Base-by-base conservation (phyloP, 768 basidiomycete genomes). In the Suillus plorans region DNA sequence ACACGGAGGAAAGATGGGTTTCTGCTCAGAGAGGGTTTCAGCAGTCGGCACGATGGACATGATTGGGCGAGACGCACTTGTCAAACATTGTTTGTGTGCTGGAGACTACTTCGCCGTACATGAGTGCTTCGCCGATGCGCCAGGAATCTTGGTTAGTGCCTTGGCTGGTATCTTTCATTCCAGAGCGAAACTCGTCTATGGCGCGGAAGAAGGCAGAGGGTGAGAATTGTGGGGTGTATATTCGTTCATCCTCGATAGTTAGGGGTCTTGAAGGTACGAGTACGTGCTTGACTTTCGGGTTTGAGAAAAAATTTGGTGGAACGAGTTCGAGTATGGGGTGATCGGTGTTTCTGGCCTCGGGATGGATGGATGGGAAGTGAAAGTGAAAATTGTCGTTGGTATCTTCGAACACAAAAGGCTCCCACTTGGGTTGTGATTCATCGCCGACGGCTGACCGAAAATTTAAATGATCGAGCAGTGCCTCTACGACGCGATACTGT, bases 41-140 rank as follows among this genome's bases (percentile, higher is more conserved):
- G 39, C 10, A 12, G 25, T 45, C 20, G 16, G 55, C 37, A 12
- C 8, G 5, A 18, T 18, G 45, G 34, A 5, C 12, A 14, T 34
- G 22, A 36, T 34, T 34, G 16, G 36, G 34, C 36, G 31, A 42
- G 1, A 77, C 90, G 77, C 68, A 95, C 97, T 89, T 92, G 72
- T 97, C 94, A 5, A 99, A 81, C 85, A 98, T 86, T 2, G 94
- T 95, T 74, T 99, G 97, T 0, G 97, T 99, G 69, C 93, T 95
- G 2, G 94, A 94, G 13, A 99, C 91, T 0, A 88, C 87, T 74
- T 97, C 94, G 39, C 91, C 90, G 68, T 98, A 98, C 10, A 96
- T 69, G 36, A 98, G 72, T 44, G 86, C 83, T 65, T 96, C 94
- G 0, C 95, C 95, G 5, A 91, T 74, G 3, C 85, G 84, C 83